Evolutionary conservation across 2,329 filamentous ascomycete species (phyloP).

Genomic region (Alternaria triticina): DNA sequence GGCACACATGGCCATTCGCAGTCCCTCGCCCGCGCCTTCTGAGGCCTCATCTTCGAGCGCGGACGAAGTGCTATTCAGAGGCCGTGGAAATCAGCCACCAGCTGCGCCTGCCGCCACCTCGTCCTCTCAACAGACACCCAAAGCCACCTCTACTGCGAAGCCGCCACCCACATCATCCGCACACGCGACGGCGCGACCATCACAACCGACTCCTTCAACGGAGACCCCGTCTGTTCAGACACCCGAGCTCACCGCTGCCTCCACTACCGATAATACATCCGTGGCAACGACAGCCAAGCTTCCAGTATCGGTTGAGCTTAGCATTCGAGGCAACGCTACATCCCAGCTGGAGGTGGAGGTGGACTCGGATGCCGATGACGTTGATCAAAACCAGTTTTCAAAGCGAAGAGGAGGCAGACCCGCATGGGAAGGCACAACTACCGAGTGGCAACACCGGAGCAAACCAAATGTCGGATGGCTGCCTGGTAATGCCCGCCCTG

Average conservation of each 20-base stretch:
- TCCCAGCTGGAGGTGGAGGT: slow-evolving; percentile 5
- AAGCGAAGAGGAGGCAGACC: slow-evolving; percentile 35
- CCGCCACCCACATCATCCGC: background rate
- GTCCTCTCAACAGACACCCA: background rate
- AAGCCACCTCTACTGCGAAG: background rate
- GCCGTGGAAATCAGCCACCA: slow-evolving; percentile 25
- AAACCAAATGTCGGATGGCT: slow-evolving; percentile 48
- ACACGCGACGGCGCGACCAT: background rate
- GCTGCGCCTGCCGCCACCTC: slow-evolving; percentile 1
- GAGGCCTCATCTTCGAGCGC: slow-evolving; percentile 43
- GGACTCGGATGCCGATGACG: slow-evolving; percentile 32
- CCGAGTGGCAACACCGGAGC: slow-evolving; percentile 41
- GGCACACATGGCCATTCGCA: slow-evolving; percentile 45
- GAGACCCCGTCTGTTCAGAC: background rate
- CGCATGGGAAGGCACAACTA: slow-evolving; percentile 39
- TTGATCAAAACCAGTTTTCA: slow-evolving; percentile 30
- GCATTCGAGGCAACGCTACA: slow-evolving; percentile 12
- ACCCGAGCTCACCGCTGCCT: slow-evolving; percentile 2
- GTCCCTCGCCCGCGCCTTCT: slow-evolving; percentile 43
- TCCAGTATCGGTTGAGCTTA: slow-evolving; percentile 9
- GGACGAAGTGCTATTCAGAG: slow-evolving; percentile 66
- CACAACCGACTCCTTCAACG: background rate
- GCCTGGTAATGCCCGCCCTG: slow-evolving; percentile 26
- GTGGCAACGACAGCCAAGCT: background rate
- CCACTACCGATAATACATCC: slow-evolving; percentile 3